phyloP scores from a whole-genome alignment of 306 rosid genomes.

The Sicyos edulis region DNA sequence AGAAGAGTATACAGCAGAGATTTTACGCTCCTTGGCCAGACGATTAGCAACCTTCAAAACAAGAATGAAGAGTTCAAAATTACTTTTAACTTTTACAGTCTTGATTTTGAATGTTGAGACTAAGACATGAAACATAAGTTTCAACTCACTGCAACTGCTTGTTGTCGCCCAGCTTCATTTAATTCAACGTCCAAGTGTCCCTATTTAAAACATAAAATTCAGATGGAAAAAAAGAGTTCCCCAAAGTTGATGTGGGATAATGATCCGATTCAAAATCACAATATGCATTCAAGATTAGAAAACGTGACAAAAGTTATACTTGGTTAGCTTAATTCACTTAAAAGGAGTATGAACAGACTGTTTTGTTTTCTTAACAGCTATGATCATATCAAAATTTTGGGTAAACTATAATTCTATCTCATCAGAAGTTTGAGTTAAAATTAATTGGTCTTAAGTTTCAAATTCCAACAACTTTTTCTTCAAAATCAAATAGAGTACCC shows the following conservation, averaged over 20 bases:
- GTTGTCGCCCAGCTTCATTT: constrained; percentile 85
- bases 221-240: constrained; percentile 19
- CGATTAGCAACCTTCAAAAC: constrained; percentile 67
- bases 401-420: background rate
- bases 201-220: constrained; percentile 35
- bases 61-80: constrained; percentile 18
- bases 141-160: constrained; percentile 72
- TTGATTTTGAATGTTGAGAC: constrained; percentile 9
- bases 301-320: background rate
- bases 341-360: background rate
- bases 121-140: constrained; percentile 4
- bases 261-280: constrained; percentile 15
- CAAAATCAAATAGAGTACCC: background rate
- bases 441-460: background rate
- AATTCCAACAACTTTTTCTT: background rate
- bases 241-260: constrained; percentile 18
- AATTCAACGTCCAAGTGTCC: constrained; percentile 83
- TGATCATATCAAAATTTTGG: background rate
- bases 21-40: constrained; percentile 60
- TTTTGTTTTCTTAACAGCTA: background rate
- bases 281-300: constrained; percentile 11
- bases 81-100: background rate
- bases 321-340: background rate
- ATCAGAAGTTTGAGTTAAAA: background rate
- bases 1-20: constrained; percentile 67